These are phyloP conservation scores for Globisporangium parvum DNA, from an alignment of 352 stramenopile genomes.

Conservation along the genomic window DNA sequence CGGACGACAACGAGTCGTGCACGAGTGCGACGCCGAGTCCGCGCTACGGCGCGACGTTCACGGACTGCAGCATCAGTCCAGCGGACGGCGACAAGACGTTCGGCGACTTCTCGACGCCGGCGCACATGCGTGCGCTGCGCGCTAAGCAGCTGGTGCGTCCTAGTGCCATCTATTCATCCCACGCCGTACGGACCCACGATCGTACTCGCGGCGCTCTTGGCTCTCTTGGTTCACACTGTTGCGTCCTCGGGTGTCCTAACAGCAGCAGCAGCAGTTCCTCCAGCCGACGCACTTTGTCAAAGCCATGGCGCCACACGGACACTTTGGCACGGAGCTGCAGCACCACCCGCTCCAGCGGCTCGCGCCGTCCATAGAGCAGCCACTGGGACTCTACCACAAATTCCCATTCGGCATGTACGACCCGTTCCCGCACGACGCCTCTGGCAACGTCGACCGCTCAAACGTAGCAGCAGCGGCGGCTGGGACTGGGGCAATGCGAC, in stretches of 20 bases:
- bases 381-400: conserved; percentile 17
- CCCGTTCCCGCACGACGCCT: conserved; percentile 22
- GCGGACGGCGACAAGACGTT: conserved; percentile 37
- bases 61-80: conserved; percentile 52
- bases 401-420: conserved; percentile 26
- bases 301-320: background rate
- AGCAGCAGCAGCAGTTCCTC: conserved; percentile 8
- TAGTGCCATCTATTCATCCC: background rate
- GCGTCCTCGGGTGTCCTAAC: too few species aligned
- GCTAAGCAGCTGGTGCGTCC: conserved; percentile 36
- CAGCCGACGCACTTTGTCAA: conserved; percentile 7
- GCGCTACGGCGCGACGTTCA: conserved; percentile 34
- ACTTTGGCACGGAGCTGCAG: conserved; percentile 16
- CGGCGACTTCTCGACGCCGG: conserved; percentile 33
- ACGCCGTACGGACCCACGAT: too few species aligned
- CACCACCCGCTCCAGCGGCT: conserved; percentile 14
- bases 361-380: conserved; percentile 9
- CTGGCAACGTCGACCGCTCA: too few species aligned
- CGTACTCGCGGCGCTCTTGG: too few species aligned
- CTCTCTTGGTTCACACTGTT: background rate
- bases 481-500: too few species aligned
- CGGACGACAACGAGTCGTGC: conserved; percentile 47
- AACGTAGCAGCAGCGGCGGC: conserved; percentile 4
- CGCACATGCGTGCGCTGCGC: conserved; percentile 40
- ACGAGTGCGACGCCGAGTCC: conserved; percentile 29